Conservation (phyloP, 2,329 filamentous ascomycete species). For the Phyllosticta capitalensis region DNA sequence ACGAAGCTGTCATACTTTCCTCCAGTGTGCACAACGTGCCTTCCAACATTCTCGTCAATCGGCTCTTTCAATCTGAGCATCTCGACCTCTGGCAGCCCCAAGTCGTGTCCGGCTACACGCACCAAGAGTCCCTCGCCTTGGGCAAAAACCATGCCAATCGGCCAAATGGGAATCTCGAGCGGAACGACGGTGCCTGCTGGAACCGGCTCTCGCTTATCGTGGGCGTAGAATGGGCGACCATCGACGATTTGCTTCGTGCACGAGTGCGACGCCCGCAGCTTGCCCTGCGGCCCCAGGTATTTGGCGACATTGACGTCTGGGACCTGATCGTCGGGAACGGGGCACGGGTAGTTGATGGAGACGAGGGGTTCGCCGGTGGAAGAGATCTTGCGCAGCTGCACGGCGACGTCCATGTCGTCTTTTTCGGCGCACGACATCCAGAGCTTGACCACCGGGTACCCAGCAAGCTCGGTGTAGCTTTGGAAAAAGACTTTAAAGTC, state of each 20-base stretch:
- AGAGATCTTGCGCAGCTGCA: conserved; percentile 15
- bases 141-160: conserved; percentile 38
- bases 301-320: conserved; percentile 13
- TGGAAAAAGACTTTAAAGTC: conserved; percentile 33
- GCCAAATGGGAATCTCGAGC: conserved; percentile 41
- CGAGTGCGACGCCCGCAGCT: conserved; percentile 14
- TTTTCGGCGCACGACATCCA: neutral
- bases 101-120: neutral
- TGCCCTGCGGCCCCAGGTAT: conserved; percentile 12
- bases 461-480: conserved; percentile 1
- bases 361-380: neutral
- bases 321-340: conserved; percentile 4
- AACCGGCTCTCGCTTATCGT: conserved; percentile 34
- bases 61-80: neutral
- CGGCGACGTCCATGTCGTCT: conserved; percentile 11
- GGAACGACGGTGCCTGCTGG: conserved; percentile 32
- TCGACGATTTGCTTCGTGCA: conserved; percentile 1
- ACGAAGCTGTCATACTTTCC: conserved; percentile 1
- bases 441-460: conserved; percentile 11
- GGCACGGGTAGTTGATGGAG: conserved; percentile 7
- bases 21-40: conserved; percentile 1
- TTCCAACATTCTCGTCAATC: neutral
- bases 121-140: conserved; percentile 24
- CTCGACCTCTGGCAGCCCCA: conserved; percentile 2
- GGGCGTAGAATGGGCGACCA: conserved; percentile 12